Evolutionary conservation across 176 grass and related monocot genomes (phyloP).

Genomic region (Otatea glauca): DNA sequence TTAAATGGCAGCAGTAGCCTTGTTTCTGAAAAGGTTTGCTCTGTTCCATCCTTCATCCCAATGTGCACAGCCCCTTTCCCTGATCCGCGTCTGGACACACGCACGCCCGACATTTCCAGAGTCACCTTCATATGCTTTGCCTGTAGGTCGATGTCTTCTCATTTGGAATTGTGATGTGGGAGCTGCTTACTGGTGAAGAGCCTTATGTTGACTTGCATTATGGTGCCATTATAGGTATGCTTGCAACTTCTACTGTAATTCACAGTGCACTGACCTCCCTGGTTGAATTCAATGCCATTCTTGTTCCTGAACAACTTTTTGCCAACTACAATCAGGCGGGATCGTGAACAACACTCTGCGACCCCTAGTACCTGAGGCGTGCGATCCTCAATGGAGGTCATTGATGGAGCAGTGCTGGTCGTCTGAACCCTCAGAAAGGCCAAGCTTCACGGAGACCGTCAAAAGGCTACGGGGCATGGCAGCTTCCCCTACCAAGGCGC

Average conservation of each 20-base stretch:
- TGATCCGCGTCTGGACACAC: not conserved
- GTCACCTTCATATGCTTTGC: not conserved
- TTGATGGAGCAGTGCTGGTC: slow-evolving; percentile 95
- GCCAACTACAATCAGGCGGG: slow-evolving; percentile 60
- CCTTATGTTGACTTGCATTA: slow-evolving; percentile 94
- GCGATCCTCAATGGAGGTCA: slow-evolving; percentile 77
- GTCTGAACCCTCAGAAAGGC: slow-evolving; percentile 69
- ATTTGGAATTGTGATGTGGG: slow-evolving; percentile 97
- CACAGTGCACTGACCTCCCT: not conserved
- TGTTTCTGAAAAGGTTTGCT: slow-evolving; percentile 88
- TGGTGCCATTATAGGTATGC: slow-evolving; percentile 83
- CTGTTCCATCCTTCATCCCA: not conserved
- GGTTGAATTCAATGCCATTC: not conserved
- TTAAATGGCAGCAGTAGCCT: slow-evolving; percentile 87
- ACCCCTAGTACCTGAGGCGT: slow-evolving; percentile 69
- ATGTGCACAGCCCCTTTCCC: not conserved
- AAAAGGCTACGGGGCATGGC: slow-evolving; percentile 74
- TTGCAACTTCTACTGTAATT: not conserved
- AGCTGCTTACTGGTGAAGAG: slow-evolving; percentile 88
- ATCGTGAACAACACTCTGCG: slow-evolving; percentile 96
- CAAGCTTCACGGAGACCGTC: slow-evolving; percentile 72
- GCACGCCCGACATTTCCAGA: not conserved
- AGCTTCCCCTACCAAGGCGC: slow-evolving; percentile 52
- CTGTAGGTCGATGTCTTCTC: slow-evolving; percentile 97
- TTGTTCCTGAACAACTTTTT: not conserved